phyloP scores from a whole-genome alignment of 1,284 basidiomycete species.

The Pterula multifida region DNA sequence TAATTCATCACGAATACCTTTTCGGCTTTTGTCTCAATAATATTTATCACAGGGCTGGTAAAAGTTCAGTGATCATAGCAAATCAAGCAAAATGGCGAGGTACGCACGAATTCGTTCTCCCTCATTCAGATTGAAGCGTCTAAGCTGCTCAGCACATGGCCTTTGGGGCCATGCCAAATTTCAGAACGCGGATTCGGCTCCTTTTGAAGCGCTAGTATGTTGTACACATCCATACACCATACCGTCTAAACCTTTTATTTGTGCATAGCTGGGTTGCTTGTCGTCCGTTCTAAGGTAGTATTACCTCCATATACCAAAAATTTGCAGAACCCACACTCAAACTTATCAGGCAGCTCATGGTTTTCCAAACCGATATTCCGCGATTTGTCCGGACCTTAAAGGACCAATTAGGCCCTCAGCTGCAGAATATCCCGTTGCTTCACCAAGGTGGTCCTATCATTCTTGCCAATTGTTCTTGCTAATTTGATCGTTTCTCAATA shows the following conservation, averaged over 20 bases:
- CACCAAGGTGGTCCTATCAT: conserved; percentile 33
- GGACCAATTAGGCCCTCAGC: conserved; percentile 49
- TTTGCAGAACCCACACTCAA: too few relatives aligned
- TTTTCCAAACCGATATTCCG: conserved; percentile 55
- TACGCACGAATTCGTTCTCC: conserved; percentile 18
- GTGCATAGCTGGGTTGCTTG: conserved; percentile 42
- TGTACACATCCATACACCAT: too few relatives aligned
- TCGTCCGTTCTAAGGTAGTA: conserved; percentile 44
- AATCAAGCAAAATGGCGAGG: conserved; percentile 63
- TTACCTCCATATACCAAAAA: too few relatives aligned
- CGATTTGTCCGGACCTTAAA: conserved; percentile 49
- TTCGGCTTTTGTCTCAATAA: background rate
- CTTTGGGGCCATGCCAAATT: conserved; percentile 69
- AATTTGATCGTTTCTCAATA: background rate
- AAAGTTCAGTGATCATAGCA: conserved; percentile 54
- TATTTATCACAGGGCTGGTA: conserved; percentile 38
- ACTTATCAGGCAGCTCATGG: conserved; percentile 39
- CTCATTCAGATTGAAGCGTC: conserved; percentile 2
- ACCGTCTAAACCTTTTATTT: conserved; percentile 1
- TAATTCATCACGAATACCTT: conserved; percentile 7
- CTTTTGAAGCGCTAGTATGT: conserved; percentile 51
- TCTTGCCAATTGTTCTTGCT: background rate
- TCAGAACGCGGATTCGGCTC: conserved; percentile 46
- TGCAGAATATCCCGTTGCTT: conserved; percentile 53
- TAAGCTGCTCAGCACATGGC: conserved; percentile 38